A percentile compares a stretch with the other conserved stretches of the same genome.
Conservation (phyloP, 345 rosid genomes). For the Mangifera indica region DNA sequence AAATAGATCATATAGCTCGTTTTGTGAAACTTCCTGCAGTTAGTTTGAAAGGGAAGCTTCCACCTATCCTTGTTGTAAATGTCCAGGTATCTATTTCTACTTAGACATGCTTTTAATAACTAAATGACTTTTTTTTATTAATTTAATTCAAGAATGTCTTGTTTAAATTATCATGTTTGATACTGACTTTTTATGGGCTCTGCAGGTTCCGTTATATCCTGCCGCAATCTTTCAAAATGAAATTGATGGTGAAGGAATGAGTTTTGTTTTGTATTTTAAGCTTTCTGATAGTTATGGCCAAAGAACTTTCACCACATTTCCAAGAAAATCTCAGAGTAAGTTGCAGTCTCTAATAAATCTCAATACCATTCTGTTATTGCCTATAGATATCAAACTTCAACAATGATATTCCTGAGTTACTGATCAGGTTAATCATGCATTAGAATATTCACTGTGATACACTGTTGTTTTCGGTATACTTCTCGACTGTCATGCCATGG, state of each 20-base stretch:
- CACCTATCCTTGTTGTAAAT: conserved; percentile 78
- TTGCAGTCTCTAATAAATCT: not conserved
- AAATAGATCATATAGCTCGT: conserved; percentile 76
- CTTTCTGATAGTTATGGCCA: conserved; percentile 47
- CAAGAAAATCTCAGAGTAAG: conserved; percentile 53
- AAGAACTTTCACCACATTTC: conserved; percentile 41
- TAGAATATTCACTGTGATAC: not conserved
- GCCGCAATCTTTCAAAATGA: conserved; percentile 51
- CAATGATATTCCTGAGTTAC: not conserved
- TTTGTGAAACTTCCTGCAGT: conserved; percentile 71
- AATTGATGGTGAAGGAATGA: conserved; percentile 62
- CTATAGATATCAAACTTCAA: not conserved
- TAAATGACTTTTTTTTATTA: not conserved
- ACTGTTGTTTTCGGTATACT: not conserved
- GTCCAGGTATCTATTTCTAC: conserved; percentile 61
- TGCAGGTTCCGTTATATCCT: conserved; percentile 88
- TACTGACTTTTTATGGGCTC: not conserved
- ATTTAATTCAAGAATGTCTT: not conserved
- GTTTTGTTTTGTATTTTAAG: conserved; percentile 54
- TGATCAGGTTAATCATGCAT: not conserved
- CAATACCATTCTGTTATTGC: not conserved
- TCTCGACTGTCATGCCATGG: not conserved
- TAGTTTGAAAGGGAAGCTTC: conserved; percentile 56
- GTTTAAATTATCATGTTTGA: conserved; percentile 7
- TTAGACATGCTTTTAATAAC: not conserved